A percentile compares a stretch with the other conserved stretches of the same genome.
Evolutionary conservation across 345 rosid species (phyloP).

Genomic region (Noccaea caerulescens): DNA sequence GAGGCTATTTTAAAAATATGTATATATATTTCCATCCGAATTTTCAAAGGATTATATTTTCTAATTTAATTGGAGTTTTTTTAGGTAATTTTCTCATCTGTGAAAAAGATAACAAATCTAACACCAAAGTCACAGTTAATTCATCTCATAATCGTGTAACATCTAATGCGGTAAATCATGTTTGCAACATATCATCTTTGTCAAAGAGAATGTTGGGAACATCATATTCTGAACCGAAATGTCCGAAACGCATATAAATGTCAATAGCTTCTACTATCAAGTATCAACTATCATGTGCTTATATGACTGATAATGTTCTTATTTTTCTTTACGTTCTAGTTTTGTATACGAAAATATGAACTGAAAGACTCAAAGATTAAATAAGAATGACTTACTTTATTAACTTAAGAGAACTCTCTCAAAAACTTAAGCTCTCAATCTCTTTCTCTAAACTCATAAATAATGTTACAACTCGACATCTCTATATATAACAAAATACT

Average conservation of each 20-base stretch:
- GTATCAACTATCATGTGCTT: background rate
- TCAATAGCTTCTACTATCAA: background rate
- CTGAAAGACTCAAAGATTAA: no score
- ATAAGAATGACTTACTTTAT: no score
- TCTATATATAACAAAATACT: no score
- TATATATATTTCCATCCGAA: background rate
- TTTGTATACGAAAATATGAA: no score
- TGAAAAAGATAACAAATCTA: background rate
- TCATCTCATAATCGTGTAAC: background rate
- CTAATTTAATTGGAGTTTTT: background rate
- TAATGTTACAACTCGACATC: no score
- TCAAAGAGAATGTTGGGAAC: no score
- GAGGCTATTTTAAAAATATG: background rate
- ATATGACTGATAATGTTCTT: conserved; percentile 2
- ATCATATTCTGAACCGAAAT: background rate
- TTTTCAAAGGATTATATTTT: background rate
- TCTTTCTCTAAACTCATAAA: no score
- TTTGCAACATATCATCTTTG: background rate
- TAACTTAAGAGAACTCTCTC: no score
- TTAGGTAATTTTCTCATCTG: background rate
- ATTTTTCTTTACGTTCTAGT: background rate
- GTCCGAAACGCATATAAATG: background rate
- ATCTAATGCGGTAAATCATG: background rate
- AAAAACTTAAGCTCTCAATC: no score
- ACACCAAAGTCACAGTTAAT: background rate